phyloP scores from a whole-genome alignment of 1,139 yeast species.

The Geotrichum candidum region DNA sequence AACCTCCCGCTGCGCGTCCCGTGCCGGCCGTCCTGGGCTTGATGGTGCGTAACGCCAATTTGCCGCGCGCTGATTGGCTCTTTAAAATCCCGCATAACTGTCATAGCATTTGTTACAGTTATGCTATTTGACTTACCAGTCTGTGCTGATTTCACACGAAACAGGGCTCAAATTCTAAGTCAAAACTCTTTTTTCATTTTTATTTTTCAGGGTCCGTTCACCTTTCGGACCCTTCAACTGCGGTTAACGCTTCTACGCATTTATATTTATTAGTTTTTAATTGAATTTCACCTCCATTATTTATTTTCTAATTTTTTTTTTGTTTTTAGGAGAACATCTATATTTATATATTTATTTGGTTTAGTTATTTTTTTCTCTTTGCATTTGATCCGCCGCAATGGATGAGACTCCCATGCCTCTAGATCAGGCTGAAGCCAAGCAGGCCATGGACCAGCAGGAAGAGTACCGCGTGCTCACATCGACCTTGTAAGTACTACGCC shows the following conservation, averaged over 20 bases:
- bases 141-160: no score
- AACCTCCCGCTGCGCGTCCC: no score
- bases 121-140: not conserved
- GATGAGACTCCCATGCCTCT: not conserved
- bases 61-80: not conserved
- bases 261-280: no score
- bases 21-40: no score
- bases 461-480: slow-evolving; percentile 26
- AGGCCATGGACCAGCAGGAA: slow-evolving; percentile 20
- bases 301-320: not conserved
- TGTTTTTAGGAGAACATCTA: not conserved
- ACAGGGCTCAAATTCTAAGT: no score
- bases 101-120: not conserved
- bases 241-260: no score
- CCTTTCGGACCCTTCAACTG: not conserved
- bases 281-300: not conserved
- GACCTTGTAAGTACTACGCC: slow-evolving; percentile 23
- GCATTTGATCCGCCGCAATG: not conserved
- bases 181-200: not conserved
- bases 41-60: not conserved
- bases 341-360: not conserved
- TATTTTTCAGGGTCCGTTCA: not conserved
- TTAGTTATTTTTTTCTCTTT: not conserved
- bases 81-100: not conserved
- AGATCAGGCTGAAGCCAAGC: not conserved